Evolutionary conservation across 177 flowering plant genomes (phyloP), one percentile per base, ranked within the genome.

Genomic region (Vitis hybrid): DNA sequence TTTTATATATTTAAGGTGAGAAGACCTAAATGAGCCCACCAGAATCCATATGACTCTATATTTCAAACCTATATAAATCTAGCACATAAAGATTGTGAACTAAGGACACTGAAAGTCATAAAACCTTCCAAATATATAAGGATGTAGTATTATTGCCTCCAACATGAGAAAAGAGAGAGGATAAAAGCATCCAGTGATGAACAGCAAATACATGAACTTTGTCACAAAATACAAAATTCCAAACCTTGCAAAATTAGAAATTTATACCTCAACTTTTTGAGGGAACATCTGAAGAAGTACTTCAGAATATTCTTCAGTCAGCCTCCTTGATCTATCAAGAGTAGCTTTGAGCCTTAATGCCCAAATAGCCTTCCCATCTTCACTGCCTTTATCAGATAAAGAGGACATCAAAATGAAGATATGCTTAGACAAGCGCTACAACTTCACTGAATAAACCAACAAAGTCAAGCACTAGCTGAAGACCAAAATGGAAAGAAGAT

Each of bases 281-380:
- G 97, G 97, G 70, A 92, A 91, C 73, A 91, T 86, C 71, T 84
- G 84, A 72, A 94, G 95, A 79, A 94, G 90, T 65, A 82, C 81
- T 79, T 94, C 98, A 66, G 97, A 85, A 72, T 91, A 92, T 75
- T 91, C 95, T 75, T 92, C 98, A 56, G 97, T 94, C 52, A 94
- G 73, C 82, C 98, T 88, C 78, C 92, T 85, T 55, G 94, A 77
- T 81, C 98, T 86, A 79, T 94, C 98, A 70, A 94, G 86, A 52
- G 98, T 92, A 75, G 98, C 98, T 82, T 94, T 94, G 64, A 92
- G 85, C 81, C 97, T 87, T 65, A 94, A 73, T 67, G 85, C 93
- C 98, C 98, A 92, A 56, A 94, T 83, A 66, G 62, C 81, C 79
- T 81, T 92, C 9, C 97, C 92, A 80, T 92, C 90, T 80, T 94